phyloP scores from a whole-genome alignment of 306 rosid species.

The Fragaria nilgerrensis region DNA sequence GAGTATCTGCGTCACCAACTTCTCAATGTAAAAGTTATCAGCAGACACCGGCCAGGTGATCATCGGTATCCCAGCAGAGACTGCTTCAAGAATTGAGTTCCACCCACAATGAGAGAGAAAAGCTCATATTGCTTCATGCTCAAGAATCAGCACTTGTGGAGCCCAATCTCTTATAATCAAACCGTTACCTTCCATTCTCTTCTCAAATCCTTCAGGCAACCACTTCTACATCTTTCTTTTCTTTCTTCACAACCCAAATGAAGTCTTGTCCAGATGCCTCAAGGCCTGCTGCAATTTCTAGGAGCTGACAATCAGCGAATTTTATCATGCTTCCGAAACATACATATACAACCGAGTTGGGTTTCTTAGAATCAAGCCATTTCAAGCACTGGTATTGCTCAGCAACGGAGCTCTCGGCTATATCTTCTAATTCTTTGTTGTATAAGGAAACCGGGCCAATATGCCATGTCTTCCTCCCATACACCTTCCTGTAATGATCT shows the following conservation, averaged over 20 bases:
- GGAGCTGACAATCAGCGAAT: neutral
- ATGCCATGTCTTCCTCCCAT: neutral
- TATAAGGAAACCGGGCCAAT: neutral
- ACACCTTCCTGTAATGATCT: neutral
- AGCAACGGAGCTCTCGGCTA: neutral
- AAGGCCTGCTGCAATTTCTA: neutral
- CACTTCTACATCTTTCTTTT: neutral
- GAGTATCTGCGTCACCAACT: conserved; percentile 7
- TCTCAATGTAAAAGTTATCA: conserved; percentile 37
- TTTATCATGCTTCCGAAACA: neutral
- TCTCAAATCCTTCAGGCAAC: no score
- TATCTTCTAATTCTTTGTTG: neutral
- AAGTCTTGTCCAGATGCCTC: neutral
- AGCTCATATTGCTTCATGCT: no score
- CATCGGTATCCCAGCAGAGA: conserved; percentile 29
- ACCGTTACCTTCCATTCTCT: no score
- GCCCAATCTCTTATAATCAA: no score
- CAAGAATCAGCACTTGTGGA: no score
- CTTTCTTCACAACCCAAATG: neutral
- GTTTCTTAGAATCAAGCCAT: neutral
- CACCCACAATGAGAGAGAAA: no score
- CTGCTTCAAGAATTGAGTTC: conserved; percentile 24
- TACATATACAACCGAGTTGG: neutral
- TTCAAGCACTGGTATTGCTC: neutral
- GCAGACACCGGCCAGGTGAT: conserved; percentile 36